Conservation (phyloP, 2,329 filamentous ascomycete genomes). For the Didymosphaeria variabile region DNA sequence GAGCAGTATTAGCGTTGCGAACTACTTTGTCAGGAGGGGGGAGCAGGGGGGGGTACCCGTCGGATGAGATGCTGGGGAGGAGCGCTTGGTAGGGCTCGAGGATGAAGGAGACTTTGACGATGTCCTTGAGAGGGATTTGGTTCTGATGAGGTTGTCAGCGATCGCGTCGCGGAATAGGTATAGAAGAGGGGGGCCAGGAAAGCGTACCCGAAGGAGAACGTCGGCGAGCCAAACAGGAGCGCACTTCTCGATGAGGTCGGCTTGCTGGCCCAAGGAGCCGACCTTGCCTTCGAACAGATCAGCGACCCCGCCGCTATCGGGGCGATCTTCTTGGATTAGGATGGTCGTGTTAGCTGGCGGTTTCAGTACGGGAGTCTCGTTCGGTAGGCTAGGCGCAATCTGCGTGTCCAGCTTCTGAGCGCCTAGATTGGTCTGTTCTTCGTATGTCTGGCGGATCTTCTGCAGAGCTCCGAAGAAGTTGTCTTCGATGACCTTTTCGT, state of each 20-base stretch:
- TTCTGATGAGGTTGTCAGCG: conserved; percentile 63
- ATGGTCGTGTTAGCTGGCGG: conserved; percentile 71
- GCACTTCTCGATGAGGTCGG: conserved; percentile 83
- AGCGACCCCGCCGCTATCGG: conserved; percentile 71
- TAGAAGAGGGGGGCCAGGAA: neutral
- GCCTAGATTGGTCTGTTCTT: conserved; percentile 68
- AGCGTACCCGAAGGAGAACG: conserved; percentile 73
- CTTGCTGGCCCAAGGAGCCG: conserved; percentile 76
- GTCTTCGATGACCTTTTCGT: conserved; percentile 79
- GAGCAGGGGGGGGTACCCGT: conserved; percentile 63
- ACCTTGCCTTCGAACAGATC: conserved; percentile 94
- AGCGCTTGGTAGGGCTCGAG: conserved; percentile 81
- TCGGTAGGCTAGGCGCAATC: conserved; percentile 74
- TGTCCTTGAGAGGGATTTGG: conserved; percentile 83
- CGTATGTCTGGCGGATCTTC: conserved; percentile 76
- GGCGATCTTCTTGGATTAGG: conserved; percentile 71
- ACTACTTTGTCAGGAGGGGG: conserved; percentile 35
- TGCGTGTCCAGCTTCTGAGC: conserved; percentile 64
- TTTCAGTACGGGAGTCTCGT: conserved; percentile 79
- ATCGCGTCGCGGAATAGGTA: neutral
- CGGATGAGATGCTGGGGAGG: conserved; percentile 78
- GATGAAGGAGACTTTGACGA: conserved; percentile 94
- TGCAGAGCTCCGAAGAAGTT: conserved; percentile 77
- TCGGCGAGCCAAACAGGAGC: conserved; percentile 94
- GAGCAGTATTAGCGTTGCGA: conserved; percentile 33